phyloP scores from a whole-genome alignment of 2,329 filamentous ascomycete species.

The Chaetoscypha palmicola region DNA sequence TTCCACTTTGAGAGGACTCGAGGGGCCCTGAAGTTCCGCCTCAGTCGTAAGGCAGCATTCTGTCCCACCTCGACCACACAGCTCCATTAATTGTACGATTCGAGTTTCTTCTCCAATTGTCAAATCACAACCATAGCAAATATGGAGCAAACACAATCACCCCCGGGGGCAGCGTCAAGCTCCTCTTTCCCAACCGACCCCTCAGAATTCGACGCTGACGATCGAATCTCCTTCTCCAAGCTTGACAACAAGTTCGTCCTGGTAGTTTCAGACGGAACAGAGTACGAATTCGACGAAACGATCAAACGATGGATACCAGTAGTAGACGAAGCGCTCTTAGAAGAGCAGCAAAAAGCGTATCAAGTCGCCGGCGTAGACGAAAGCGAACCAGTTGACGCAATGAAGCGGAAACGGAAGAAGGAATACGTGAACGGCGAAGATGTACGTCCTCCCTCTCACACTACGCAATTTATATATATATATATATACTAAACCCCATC shows the following conservation, averaged over 20 bases:
- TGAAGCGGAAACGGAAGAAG: conserved; percentile 46
- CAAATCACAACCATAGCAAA: too few relatives aligned
- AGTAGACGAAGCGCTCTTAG: conserved; percentile 54
- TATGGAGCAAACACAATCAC: conserved; percentile 2
- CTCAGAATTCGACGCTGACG: conserved; percentile 60
- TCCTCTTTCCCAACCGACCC: conserved; percentile 28
- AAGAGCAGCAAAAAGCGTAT: conserved; percentile 56
- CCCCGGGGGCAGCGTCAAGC: neutral
- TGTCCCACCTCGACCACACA: too few relatives aligned
- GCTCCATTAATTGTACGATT: too few relatives aligned
- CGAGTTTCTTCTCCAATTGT: too few relatives aligned
- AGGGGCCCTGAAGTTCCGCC: too few relatives aligned
- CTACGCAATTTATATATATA: too few relatives aligned
- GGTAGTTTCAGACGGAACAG: conserved; percentile 75
- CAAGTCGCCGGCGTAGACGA: conserved; percentile 53
- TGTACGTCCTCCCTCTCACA: conserved; percentile 39
- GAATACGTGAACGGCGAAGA: conserved; percentile 42
- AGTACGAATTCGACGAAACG: conserved; percentile 73
- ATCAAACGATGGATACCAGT: conserved; percentile 69
- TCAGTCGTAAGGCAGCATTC: too few relatives aligned
- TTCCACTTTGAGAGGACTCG: too few relatives aligned
- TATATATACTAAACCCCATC: neutral
- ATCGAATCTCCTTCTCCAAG: conserved; percentile 81
- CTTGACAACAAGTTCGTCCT: conserved; percentile 75
- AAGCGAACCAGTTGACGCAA: conserved; percentile 40